phyloP scores from a whole-genome alignment of 2,329 filamentous ascomycete genomes.

The Cercospora zeina region DNA sequence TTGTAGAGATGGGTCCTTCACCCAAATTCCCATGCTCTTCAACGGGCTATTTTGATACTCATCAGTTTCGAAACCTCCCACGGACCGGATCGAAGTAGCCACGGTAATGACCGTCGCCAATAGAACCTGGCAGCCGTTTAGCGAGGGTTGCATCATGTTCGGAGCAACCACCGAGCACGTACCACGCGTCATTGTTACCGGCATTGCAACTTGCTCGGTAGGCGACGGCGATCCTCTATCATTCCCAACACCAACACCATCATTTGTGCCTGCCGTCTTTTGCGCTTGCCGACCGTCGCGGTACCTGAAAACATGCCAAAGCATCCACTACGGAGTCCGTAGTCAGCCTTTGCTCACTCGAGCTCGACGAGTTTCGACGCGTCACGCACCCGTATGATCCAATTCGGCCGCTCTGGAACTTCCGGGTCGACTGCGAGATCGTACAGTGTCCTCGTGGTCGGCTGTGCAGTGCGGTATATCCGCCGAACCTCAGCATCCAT shows the following conservation, averaged over 20 bases:
- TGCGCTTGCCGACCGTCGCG: conserved; percentile 41
- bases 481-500: conserved; percentile 22
- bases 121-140: neutral
- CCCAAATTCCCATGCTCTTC: neutral
- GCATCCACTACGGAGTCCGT: conserved; percentile 42
- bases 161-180: neutral
- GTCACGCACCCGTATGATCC: conserved; percentile 42
- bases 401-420: conserved; percentile 46
- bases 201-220: neutral
- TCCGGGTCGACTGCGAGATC: conserved; percentile 43
- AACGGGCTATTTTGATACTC: too few species aligned
- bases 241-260: neutral
- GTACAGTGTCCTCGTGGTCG: conserved; percentile 43
- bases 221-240: neutral
- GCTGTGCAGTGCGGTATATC: conserved; percentile 33
- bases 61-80: conserved; percentile 13
- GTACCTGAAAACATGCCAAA: conserved; percentile 53
- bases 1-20: neutral
- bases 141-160: neutral
- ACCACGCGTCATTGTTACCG: neutral
- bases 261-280: neutral
- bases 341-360: neutral
- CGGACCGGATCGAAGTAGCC: conserved; percentile 15
- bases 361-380: neutral
- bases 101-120: neutral